Base-by-base conservation (phyloP, 2,329 filamentous ascomycete genomes). In the Raffaelea ambrosiae region DNA sequence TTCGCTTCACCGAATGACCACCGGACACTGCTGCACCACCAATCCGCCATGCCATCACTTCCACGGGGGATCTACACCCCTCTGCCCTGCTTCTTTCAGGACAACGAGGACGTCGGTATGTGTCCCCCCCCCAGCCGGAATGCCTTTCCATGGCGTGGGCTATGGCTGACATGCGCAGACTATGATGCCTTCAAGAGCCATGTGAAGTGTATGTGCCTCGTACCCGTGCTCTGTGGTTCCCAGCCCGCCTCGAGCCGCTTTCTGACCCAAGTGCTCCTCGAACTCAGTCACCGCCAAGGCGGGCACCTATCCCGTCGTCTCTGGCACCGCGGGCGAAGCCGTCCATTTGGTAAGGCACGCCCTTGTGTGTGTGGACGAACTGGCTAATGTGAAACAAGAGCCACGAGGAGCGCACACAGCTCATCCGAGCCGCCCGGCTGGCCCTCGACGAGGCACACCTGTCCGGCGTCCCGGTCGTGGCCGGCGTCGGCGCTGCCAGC, bases 401-500 rank as follows among this genome's bases (percentile, higher is more conserved):
- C 5, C 49, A 40, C 5, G 49, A 51, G 4, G 51, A 53, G n/a
- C 45, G 49, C 14, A 22, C 21, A 1, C 42, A 35, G 38, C 40
- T 53, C 14, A 41, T 53, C 13, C 5, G 40, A 16, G 31, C 43
- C 4, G 46, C 49, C 11, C 44, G 49, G 3, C 22, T 18, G 2
- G 43, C 38, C 1, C 41, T 53, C 1, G 49, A 48, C 29, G 40
- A 36, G 13, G 38, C 63, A 0, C 53, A 59, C 2, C 55, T 63
- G 2, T 54, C 60, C 0, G 49, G 63, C 14, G 68, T 69, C 40
- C 71, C 69, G 0, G 60, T 73, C 3, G 65, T 72, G 3, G 70
- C 69, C 3, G 70, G 71, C 5, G 66, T 71, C 20, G 68, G 64
- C 0, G 70, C 65, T 1, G 57, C 62, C 40, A 62, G 59, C 44